phyloP scores from a whole-genome alignment of 106 monocot genomes.

The Platanthera zijinensis region DNA sequence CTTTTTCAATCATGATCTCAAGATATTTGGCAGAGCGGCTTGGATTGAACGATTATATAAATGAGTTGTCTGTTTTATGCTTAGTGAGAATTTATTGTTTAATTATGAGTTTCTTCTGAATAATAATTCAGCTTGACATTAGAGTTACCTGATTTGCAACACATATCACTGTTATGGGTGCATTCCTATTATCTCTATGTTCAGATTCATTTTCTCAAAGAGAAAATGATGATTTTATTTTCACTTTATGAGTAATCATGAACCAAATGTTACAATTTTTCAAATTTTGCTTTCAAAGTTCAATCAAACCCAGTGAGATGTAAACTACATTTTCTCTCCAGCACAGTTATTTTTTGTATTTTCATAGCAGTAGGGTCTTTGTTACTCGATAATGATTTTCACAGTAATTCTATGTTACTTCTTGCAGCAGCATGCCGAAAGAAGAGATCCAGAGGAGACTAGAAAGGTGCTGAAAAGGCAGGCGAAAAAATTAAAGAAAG shows the following conservation, averaged over 20 bases:
- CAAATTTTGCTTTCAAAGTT: too few species aligned
- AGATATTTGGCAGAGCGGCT: neutral
- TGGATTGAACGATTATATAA: neutral
- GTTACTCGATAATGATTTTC: neutral
- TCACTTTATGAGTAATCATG: too few species aligned
- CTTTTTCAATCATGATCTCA: neutral
- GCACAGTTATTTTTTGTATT: neutral
- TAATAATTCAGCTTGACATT: neutral
- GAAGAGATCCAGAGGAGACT: slow-evolving; percentile 7
- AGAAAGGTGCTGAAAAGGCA: neutral
- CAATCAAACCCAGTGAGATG: too few species aligned
- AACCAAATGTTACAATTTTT: too few species aligned
- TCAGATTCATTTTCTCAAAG: too few species aligned
- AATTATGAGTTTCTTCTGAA: neutral
- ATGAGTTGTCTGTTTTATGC: neutral
- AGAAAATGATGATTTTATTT: too few species aligned
- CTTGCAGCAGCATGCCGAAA: neutral
- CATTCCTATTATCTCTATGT: too few species aligned
- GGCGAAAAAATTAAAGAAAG: slow-evolving; percentile 6
- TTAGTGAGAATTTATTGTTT: neutral
- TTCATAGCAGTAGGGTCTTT: neutral
- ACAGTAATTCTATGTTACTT: neutral
- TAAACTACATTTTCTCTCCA: neutral
- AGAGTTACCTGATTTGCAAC: neutral
- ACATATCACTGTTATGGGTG: neutral